Conservation (phyloP, 768 basidiomycete species). For the Boletellus ananas region DNA sequence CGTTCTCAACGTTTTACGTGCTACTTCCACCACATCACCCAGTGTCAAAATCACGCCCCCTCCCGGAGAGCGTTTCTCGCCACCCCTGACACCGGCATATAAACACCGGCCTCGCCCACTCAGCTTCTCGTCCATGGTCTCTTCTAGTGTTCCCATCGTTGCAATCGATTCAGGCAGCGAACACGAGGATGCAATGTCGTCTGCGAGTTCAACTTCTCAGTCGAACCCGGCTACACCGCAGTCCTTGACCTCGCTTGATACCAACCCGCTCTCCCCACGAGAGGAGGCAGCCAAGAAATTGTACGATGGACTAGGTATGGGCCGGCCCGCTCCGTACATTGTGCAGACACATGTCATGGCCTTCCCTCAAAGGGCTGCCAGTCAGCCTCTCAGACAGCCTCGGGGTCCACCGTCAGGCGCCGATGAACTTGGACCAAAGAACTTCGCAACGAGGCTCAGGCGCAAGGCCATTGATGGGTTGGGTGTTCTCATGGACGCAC, state of each 20-base stretch:
- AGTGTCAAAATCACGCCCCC: conserved; percentile 73
- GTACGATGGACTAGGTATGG: conserved; percentile 86
- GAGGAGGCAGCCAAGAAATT: conserved; percentile 85
- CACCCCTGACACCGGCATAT: conserved; percentile 34
- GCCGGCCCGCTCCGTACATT: conserved; percentile 51
- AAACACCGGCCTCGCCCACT: conserved; percentile 64
- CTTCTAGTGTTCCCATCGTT: conserved; percentile 45
- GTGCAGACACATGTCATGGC: conserved; percentile 17
- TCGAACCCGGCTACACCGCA: conserved; percentile 78
- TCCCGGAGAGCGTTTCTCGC: conserved; percentile 54
- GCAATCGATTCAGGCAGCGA: conserved; percentile 55
- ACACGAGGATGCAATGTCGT: conserved; percentile 53
- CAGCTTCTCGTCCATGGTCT: conserved; percentile 51
- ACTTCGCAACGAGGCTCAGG: conserved; percentile 83
- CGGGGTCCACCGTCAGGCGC: conserved; percentile 82
- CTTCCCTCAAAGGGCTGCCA: conserved; percentile 52
- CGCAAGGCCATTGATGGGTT: conserved; percentile 81
- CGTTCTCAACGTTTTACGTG: conserved; percentile 61
- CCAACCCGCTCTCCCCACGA: conserved; percentile 69
- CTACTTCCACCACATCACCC: conserved; percentile 51
- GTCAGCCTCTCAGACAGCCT: conserved; percentile 80
- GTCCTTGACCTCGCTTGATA: conserved; percentile 55
- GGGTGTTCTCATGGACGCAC: conserved; percentile 73
- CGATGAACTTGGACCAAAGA: conserved; percentile 84
- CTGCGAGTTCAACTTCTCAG: conserved; percentile 54